A percentile compares a stretch with the other conserved stretches of the same genome.
Conservation (phyloP, 768 basidiomycete genomes). For the Lactarius pseudohatsudake region DNA sequence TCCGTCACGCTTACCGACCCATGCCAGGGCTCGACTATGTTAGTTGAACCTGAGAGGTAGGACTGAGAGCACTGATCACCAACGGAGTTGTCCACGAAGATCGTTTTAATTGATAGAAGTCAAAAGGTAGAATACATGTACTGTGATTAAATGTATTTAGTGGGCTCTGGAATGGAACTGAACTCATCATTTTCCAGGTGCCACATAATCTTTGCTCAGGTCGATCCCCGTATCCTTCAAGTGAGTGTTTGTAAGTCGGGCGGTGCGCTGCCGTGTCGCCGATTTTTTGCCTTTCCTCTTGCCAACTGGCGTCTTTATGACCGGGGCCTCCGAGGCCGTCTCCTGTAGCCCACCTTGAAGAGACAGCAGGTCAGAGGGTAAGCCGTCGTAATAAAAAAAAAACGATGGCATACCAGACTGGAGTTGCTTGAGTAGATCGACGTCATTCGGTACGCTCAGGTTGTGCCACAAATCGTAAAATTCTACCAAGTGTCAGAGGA, state of each 20-base stretch:
- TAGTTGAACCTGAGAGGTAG: background rate
- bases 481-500: conserved; percentile 47
- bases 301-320: conserved; percentile 52
- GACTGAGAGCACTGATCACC: background rate
- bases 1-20: no score
- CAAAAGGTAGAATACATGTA: conserved; percentile 1
- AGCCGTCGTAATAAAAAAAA: no score
- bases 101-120: background rate
- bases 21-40: background rate
- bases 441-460: conserved; percentile 81
- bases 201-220: conserved; percentile 68
- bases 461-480: conserved; percentile 87
- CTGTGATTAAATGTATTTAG: background rate
- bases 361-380: conserved; percentile 5
- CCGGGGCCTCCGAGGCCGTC: conserved; percentile 62
- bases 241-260: conserved; percentile 87
- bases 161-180: background rate
- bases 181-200: conserved; percentile 32
- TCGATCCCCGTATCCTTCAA: conserved; percentile 79
- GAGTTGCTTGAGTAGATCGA: conserved; percentile 76
- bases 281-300: conserved; percentile 82
- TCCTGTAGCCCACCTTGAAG: conserved; percentile 73
- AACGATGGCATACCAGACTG: conserved; percentile 54
- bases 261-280: conserved; percentile 69
- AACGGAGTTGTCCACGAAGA: background rate